Evolutionary conservation across 768 basidiomycete genomes (phyloP), one percentile per base, ranked within the genome.

Genomic region (Serendipita indica): DNA sequence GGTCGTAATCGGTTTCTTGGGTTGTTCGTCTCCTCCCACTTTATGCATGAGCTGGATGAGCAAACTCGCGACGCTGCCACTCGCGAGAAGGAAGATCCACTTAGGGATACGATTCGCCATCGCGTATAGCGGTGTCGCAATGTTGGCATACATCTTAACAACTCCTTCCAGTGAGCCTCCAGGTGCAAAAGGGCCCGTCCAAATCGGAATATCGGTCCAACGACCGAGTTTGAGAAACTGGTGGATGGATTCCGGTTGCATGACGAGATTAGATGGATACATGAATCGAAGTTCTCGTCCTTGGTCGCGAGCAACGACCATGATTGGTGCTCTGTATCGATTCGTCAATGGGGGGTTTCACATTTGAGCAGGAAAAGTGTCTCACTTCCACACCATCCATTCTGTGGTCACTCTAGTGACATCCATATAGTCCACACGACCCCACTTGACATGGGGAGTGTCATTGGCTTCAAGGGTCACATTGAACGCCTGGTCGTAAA

Each of bases 261-360:
- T 70, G 59, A 82, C 76, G 59, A 90, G 71, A 45, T 80, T 75
- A 13, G 77, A 74, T 3, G 84, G 77, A 60, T 74, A 75, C 68
- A 86, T 84, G 74, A 93, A 94, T 18, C 89, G 83, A n/a, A 94
- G 76, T 1, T 78, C 79, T 64, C 79, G 75, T 30, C 89, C 90
- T 30, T 85, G 75, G 64, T 91, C 77, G 46, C 77, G 79, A 46
- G 82, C 63, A 18, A 92, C 71, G 28, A 92, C 80, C 27, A 92
- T 69, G 60, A 77, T 77, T 0, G 91, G 91, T 2, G 86, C 87
- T 64, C 90, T 92, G 61, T 22, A 56, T 37, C 22, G n/a, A 28
- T 54, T 7, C 10, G 30, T 54, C 10, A 10, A 27, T 54, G 60
- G 18, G 18, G 22, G n/a, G 35, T 28, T n/a, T n/a, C n/a, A 57